Base-by-base conservation (phyloP, 768 basidiomycete genomes). In the Boletellus ananas region DNA sequence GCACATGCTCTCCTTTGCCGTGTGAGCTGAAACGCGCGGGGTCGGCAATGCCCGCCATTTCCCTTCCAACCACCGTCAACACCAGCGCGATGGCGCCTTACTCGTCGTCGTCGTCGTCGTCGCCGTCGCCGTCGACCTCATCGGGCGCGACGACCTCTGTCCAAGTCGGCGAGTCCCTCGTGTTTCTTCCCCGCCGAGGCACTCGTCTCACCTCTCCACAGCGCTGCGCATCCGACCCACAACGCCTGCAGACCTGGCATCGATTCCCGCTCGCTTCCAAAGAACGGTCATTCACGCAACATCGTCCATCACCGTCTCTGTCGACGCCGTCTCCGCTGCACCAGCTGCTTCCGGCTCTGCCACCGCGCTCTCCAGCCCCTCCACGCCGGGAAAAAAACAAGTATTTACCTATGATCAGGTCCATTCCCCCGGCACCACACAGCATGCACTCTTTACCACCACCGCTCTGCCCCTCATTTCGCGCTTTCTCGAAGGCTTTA, bases 181-280 rank as follows among this genome's bases (percentile, higher is more conserved):
- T 10, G 1, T 20, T 40, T 16, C 25, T 40, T 8, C 12, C 37
- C 21, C 34, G 27, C 12, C 18, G 11, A 13, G 27, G 9, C 20
- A 20, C 55, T 6, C 23, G 23, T 25, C 23, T 63, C 49, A 35
- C 34, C 29, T n/a, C 23, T 50, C 51, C 40, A 50, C 67, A 85
- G 94, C 94, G 61, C 76, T 96, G 60, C 87, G 94, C 59, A 94
- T 97, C 57, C 84, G 94, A 53, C 94, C 94, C 25, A 79, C 87
- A 38, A 91, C 91, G 38, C 70, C 78, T 31, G 88, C 94, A 67
- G 94, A 96, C 74, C 74, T 84, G 37, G 76, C 77, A 44, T 85
- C 87, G 64, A 93, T 95, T 55, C 95, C 95, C 60, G 83, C 86
- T 69, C 89, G 95, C 68, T 96, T 97, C 71, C 94, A 96, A 73